Conservation (phyloP, 2,329 filamentous ascomycete genomes). For the Botrytis aclada region DNA sequence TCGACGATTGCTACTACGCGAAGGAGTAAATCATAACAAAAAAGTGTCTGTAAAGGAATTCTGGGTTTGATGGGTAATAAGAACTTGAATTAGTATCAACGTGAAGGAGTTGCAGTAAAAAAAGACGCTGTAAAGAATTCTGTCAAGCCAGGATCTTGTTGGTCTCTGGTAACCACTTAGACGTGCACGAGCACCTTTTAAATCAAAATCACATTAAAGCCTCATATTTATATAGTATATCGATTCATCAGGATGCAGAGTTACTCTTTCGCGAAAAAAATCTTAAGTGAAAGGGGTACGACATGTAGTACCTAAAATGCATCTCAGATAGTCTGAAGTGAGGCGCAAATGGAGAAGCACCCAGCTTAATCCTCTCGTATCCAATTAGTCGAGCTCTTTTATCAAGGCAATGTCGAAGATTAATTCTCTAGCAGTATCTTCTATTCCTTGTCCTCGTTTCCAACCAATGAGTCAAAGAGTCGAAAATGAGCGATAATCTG, state of each 20-base stretch:
- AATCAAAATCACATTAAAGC: neutral
- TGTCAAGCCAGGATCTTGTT: neutral
- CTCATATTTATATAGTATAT: neutral
- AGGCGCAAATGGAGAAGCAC: neutral
- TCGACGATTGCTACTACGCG: neutral
- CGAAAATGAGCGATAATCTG: neutral
- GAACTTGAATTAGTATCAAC: accelerated
- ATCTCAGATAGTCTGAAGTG: no score
- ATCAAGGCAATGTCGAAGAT: neutral
- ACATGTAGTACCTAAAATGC: neutral
- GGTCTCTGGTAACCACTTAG: neutral
- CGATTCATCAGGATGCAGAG: accelerated
- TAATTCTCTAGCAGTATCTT: neutral
- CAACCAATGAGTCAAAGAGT: neutral
- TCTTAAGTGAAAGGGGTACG: neutral
- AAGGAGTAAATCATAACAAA: neutral
- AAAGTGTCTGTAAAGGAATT: accelerated
- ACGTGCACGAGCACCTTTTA: neutral
- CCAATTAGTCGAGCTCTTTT: neutral
- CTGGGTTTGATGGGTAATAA: accelerated
- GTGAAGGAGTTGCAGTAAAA: neutral
- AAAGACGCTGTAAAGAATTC: neutral
- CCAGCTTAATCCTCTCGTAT: neutral
- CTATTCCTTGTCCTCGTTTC: no score
- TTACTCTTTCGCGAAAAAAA: neutral